Base-by-base conservation (phyloP, 148 eudicot genomes). In the Hydrangea macrophylla region DNA sequence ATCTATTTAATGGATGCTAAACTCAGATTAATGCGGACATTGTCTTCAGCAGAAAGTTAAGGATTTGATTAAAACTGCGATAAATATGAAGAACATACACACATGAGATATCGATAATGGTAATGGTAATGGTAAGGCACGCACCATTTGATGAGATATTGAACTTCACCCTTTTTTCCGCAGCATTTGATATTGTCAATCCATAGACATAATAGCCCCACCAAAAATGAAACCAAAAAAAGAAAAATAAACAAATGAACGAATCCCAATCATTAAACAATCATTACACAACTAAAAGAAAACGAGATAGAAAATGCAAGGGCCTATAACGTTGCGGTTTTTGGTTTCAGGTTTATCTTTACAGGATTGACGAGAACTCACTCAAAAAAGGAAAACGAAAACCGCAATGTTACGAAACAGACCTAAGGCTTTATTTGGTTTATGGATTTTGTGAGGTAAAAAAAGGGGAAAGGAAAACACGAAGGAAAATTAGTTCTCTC, bases 91-190 rank as follows among this genome's bases (percentile, higher is more conserved):
- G 4, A 1, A 1, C 12, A 42, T 15, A 42, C 5, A 48, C n/a
- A 18, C 0, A 48, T 48, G 22, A 2, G 18, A 48, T 48, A n/a
- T n/a, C n/a, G n/a, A n/a, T n/a, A n/a, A n/a, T 48, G 6, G 53
- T 48, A 8, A 6, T 22, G 27, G 39, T 59, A 7, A 55, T 5
- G 64, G 33, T 61, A 76, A 67, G 66, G 65, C 28, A 83, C 97
- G 55, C 79, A 94, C 99, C 99, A 94, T 85, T 90, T 94, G 70
- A 94, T 88, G 72, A 90, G 83, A 84, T 88, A 94, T 69, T 90
- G 99, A 57, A 78, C 76, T 81, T 84, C 80, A 5, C 99, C 97
- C 97, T 94, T 55, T 53, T 15, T 58, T 65, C 68, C 65, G 73
- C 71, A 79, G 71, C 74, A 77, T 57, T 74, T 18, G 24, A 55